Base-by-base conservation (phyloP, 768 basidiomycete species). In the Auricularia sp. region DNA sequence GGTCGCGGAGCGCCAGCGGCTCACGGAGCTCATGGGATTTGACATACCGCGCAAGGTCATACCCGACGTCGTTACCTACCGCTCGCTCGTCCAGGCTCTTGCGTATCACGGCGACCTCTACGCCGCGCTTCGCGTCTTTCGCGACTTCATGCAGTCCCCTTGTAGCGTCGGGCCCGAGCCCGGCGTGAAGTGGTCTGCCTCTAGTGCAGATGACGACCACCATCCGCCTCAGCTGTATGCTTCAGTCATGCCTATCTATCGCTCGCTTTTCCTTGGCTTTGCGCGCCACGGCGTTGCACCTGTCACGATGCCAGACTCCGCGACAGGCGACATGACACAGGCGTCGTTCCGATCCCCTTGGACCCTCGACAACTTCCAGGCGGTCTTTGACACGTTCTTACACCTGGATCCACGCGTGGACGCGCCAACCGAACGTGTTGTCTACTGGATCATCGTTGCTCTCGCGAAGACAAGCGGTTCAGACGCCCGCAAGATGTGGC, bases 181-280 rank as follows among this genome's bases (percentile, higher is more conserved):
- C 33, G 58, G 63, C 21, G 51, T 65, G 35, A 7, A 42, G 13
- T 42, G 39, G 39, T 64, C 64, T 51, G 18, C 54, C n/a, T 33
- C 33, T 59, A 29, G 1, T 29, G 63, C 14, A 21, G 35, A 62
- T 13, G 21, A 33, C 21, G 13, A 11, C 33, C 59, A 51, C 21
- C 18, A 24, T 59, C 8, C 54, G 21, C 66, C 63, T 3, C 51
- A 37, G 8, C 70, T 70, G 7, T 82, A 79, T 64, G 73, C 71
- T 33, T 83, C 83, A 2, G 82, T 79, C 1, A 71, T 83, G 59
- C 74, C 81, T 24, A 77, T 84, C 37, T 94, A 87, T 72, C 84
- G 89, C 24, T 83, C 83, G 18, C 72, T 94, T 47, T 92, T 94
- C 70, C 79, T 88, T 18, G 91, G 89, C 1, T 94, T 92, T 72